Evolutionary conservation across 2,329 filamentous ascomycete species (phyloP).

Genomic region (Colletotrichum viniferum): DNA sequence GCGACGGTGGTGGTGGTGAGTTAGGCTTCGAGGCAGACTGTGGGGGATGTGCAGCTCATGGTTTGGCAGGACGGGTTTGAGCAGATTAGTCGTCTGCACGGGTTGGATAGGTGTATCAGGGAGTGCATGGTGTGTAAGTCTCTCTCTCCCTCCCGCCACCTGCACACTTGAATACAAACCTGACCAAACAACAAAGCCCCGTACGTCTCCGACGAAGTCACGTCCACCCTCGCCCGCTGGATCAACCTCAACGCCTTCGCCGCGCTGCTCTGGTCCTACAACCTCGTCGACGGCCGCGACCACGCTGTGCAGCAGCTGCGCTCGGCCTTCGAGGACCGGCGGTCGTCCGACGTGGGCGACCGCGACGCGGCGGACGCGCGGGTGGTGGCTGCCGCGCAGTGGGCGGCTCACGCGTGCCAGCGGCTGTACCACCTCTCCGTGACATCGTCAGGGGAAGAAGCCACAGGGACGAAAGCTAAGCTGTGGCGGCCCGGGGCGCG

Average conservation of each 20-base stretch:
- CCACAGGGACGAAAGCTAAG: neutral
- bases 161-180: too few species aligned
- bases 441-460: neutral
- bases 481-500: constrained; percentile 2
- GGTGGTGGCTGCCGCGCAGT: constrained; percentile 14
- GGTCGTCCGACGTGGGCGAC: neutral
- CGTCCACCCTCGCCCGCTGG: neutral
- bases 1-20: neutral
- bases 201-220: neutral
- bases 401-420: constrained; percentile 14
- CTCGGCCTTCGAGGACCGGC: constrained; percentile 18
- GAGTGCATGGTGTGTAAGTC: constrained; percentile 8
- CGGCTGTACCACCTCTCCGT: constrained; percentile 18
- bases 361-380: neutral
- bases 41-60: neutral
- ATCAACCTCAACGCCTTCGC: constrained; percentile 20
- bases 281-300: constrained; percentile 17
- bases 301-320: constrained; percentile 18
- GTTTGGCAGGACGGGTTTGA: constrained; percentile 4
- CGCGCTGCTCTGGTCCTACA: constrained; percentile 20
- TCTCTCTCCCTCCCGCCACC: neutral
- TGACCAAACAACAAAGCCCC: neutral
- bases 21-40: neutral
- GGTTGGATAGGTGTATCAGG: neutral
- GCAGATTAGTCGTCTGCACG: constrained; percentile 7